phyloP scores from a whole-genome alignment of 257 asterid species.

The Solanum etuberosum region DNA sequence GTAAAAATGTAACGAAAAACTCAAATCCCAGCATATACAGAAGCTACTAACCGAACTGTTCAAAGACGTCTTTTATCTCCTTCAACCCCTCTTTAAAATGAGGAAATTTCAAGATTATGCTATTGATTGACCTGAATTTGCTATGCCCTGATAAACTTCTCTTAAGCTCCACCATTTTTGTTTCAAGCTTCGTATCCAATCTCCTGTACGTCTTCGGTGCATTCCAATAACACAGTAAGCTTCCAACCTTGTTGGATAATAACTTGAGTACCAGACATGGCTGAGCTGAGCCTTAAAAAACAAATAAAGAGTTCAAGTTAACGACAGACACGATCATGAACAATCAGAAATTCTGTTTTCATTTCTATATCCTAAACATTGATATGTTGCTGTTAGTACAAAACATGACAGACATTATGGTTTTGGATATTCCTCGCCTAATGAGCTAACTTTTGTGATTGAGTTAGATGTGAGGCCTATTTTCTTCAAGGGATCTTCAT shows the following conservation, averaged over 20 bases:
- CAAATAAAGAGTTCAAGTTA: background rate
- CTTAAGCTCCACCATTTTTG: conserved; percentile 29
- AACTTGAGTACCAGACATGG: conserved; percentile 11
- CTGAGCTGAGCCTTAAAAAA: background rate
- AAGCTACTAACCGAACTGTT: conserved; percentile 26
- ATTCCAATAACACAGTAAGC: conserved; percentile 15
- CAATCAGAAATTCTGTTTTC: background rate
- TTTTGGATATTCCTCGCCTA: background rate
- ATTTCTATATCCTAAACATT: background rate
- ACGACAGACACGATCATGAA: background rate
- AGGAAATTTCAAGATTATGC: conserved; percentile 41
- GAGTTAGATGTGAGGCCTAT: background rate
- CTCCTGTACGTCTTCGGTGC: conserved; percentile 21
- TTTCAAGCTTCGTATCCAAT: conserved; percentile 25
- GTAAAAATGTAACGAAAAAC: background rate
- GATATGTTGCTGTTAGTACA: background rate
- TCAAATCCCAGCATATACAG: background rate
- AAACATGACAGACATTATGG: background rate
- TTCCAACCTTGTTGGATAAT: conserved; percentile 12
- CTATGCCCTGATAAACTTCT: conserved; percentile 4
- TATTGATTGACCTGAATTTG: conserved; percentile 31
- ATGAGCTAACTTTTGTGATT: background rate
- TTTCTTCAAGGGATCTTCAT: background rate
- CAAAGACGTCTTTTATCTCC: conserved; percentile 24
- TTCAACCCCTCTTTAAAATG: conserved; percentile 32